A percentile compares a stretch with the other conserved stretches of the same genome.
These are phyloP conservation scores for Trichoderma harzianum DNA, from an alignment of 2,329 filamentous ascomycete genomes.

Conservation along the genomic window DNA sequence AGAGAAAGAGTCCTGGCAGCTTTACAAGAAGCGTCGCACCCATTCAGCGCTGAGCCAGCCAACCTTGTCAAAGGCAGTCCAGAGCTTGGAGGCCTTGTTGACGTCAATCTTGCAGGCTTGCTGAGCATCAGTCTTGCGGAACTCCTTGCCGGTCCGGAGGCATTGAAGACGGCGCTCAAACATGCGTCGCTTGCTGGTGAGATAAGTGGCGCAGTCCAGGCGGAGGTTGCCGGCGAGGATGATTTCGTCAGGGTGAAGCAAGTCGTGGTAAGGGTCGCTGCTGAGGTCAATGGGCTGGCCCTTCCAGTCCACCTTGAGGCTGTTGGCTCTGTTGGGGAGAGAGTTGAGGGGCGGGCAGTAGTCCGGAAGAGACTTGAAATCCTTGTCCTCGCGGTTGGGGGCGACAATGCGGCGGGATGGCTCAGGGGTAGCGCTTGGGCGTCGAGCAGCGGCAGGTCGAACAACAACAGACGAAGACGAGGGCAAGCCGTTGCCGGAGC, in stretches of 20 bases:
- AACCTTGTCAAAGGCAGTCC: constrained; percentile 82
- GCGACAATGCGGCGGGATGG: constrained; percentile 52
- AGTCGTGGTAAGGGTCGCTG: constrained; percentile 63
- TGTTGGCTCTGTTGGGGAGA: constrained; percentile 63
- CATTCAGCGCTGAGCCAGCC: constrained; percentile 68
- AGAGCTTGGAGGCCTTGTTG: constrained; percentile 93
- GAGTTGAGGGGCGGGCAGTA: constrained; percentile 67
- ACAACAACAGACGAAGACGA: constrained; percentile 28
- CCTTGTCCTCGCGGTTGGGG: constrained; percentile 75
- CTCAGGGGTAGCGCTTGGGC: constrained; percentile 48
- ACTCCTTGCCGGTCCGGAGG: constrained; percentile 70
- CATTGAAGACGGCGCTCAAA: constrained; percentile 73
- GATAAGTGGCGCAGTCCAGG: constrained; percentile 81
- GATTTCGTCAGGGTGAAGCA: constrained; percentile 77
- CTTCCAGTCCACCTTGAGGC: constrained; percentile 84
- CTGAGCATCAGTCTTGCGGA: constrained; percentile 92
- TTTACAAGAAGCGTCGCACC: constrained; percentile 38
- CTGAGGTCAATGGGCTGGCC: constrained; percentile 73
- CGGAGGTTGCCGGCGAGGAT: constrained; percentile 73
- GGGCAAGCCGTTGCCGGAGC: constrained; percentile 26
- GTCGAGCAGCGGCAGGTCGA: constrained; percentile 30
- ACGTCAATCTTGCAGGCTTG: constrained; percentile 98
- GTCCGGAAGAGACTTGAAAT: constrained; percentile 69
- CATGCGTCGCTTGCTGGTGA: constrained; percentile 89
- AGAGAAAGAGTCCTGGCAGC: background rate